Percentiles rank a stretch among this genome's conserved stretches.
Conservation (phyloP, 805 yeast genomes). For the Lipomyces lipofer region DNA sequence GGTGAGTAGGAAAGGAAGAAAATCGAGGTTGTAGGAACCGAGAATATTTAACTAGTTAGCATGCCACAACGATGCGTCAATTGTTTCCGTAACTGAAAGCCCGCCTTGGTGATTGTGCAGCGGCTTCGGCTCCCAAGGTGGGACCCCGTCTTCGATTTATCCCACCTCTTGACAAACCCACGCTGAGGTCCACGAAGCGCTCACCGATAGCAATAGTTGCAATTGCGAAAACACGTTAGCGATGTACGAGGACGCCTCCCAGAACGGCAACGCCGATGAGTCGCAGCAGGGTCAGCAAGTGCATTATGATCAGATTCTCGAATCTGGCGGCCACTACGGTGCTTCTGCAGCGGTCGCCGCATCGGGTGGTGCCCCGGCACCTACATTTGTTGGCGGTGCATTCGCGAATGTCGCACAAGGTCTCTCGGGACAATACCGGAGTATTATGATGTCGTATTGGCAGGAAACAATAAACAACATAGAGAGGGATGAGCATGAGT, state of each 20-base stretch:
- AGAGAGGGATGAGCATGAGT: slow-evolving; percentile 86
- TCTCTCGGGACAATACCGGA: slow-evolving; percentile 73
- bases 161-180: too few species aligned
- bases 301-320: slow-evolving; percentile 28
- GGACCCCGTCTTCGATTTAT: too few species aligned
- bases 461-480: slow-evolving; percentile 90
- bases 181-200: too few species aligned
- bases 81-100: too few species aligned
- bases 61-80: too few species aligned
- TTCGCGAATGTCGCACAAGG: slow-evolving; percentile 94
- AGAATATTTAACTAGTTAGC: too few species aligned
- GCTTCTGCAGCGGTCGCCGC: slow-evolving; percentile 33
- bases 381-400: slow-evolving; percentile 52
- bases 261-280: neutral
- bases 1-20: neutral
- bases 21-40: neutral
- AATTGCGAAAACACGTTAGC: too few species aligned
- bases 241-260: too few species aligned
- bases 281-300: slow-evolving; percentile 18
- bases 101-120: too few species aligned
- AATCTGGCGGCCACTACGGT: slow-evolving; percentile 32
- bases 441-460: slow-evolving; percentile 95
- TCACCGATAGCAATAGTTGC: too few species aligned
- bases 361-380: slow-evolving; percentile 31
- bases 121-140: too few species aligned